Conservation (phyloP, 1,284 basidiomycete species). For the Trametes sp. region DNA sequence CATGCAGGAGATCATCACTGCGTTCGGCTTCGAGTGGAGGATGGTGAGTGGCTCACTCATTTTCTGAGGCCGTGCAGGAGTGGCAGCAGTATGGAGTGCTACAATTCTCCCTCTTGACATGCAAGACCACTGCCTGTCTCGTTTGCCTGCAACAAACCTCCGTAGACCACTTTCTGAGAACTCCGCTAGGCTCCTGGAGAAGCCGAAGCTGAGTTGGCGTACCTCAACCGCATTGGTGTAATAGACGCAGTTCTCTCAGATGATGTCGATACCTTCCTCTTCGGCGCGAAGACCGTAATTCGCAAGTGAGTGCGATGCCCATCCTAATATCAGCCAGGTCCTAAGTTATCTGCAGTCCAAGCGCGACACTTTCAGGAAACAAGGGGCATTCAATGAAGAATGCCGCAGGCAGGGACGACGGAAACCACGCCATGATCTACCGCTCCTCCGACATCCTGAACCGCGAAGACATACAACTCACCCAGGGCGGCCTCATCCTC, state of each 20-base stretch:
- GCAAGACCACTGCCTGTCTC: no score
- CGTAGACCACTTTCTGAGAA: not conserved
- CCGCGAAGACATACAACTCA: slow-evolving; percentile 65
- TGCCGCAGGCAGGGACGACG: slow-evolving; percentile 72
- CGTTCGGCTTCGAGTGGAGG: slow-evolving; percentile 90
- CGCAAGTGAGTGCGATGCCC: slow-evolving; percentile 62
- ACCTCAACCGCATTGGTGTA: slow-evolving; percentile 79
- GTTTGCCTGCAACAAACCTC: no score
- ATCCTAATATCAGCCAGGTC: not conserved
- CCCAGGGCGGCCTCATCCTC: slow-evolving; percentile 81
- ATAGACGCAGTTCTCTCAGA: slow-evolving; percentile 94
- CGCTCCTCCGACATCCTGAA: slow-evolving; percentile 57
- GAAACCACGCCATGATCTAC: slow-evolving; percentile 78
- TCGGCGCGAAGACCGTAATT: slow-evolving; percentile 85
- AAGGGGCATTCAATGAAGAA: slow-evolving; percentile 66
- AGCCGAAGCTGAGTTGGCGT: slow-evolving; percentile 95
- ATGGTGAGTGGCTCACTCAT: slow-evolving; percentile 56
- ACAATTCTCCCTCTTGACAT: no score
- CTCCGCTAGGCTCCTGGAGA: slow-evolving; percentile 84
- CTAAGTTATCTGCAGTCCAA: slow-evolving; percentile 58
- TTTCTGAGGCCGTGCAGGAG: no score
- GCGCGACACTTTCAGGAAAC: slow-evolving; percentile 76
- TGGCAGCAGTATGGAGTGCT: no score
- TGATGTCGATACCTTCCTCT: slow-evolving; percentile 93
- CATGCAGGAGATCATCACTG: slow-evolving; percentile 85